A percentile compares a stretch with the other conserved stretches of the same genome.
These are phyloP conservation scores for Fibroporia radiculosa DNA, from an alignment of 768 basidiomycete genomes.

Conservation along the genomic window DNA sequence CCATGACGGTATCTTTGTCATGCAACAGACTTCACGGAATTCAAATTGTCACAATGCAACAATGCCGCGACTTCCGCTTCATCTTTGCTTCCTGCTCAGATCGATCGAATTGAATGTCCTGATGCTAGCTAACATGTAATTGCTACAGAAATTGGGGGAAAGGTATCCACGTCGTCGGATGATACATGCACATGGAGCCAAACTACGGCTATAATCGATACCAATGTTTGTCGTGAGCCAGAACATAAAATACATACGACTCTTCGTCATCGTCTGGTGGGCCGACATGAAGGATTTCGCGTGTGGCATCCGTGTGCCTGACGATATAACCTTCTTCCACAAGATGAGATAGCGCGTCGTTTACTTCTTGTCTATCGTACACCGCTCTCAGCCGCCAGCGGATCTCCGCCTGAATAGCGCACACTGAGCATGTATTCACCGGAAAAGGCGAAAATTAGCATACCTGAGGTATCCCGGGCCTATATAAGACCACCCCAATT, in stretches of 20 bases:
- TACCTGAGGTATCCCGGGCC: slow-evolving; percentile 72
- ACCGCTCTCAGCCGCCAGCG: slow-evolving; percentile 63
- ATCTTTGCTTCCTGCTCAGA: no score
- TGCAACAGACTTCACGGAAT: no score
- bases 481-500: slow-evolving; percentile 54
- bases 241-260: slow-evolving; percentile 46
- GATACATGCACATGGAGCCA: no score
- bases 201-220: slow-evolving; percentile 42
- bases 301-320: slow-evolving; percentile 20
- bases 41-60: no score
- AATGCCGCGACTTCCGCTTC: no score
- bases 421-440: slow-evolving; percentile 2
- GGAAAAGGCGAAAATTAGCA: slow-evolving; percentile 13
- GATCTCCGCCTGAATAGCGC: slow-evolving; percentile 48
- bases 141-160: no score
- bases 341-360: slow-evolving; percentile 52
- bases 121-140: no score
- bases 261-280: slow-evolving; percentile 46
- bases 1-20: no score
- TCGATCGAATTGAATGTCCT: no score
- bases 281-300: slow-evolving; percentile 20
- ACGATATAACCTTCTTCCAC: slow-evolving; percentile 43
- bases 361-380: slow-evolving; percentile 70
- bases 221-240: slow-evolving; percentile 51
- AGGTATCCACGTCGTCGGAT: no score